Percentiles rank a stretch among this genome's conserved stretches.
phyloP scores from a whole-genome alignment of 2,329 filamentous ascomycete genomes.

The Thelonectria rubi region DNA sequence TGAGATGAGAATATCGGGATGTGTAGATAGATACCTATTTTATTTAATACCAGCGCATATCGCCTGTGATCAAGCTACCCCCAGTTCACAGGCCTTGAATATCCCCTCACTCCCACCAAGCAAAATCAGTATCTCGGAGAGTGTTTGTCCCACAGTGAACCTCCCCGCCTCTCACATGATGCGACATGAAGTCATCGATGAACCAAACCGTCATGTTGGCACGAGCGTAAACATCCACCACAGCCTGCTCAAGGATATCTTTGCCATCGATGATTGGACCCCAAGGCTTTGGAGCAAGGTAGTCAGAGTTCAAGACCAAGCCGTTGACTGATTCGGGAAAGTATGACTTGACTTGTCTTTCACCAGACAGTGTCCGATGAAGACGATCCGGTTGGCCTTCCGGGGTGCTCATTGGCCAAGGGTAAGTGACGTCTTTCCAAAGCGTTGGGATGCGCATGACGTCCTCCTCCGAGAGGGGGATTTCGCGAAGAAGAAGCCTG shows the following conservation, averaged over 20 bases:
- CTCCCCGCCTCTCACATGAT: constrained; percentile 36
- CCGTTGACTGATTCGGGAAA: constrained; percentile 30
- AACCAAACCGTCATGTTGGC: constrained; percentile 27
- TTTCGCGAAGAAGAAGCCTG: constrained; percentile 33
- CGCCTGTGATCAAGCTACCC: neutral
- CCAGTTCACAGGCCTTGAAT: neutral
- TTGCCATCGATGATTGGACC: constrained; percentile 38
- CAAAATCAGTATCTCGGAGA: constrained; percentile 23
- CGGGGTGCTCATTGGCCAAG: constrained; percentile 1
- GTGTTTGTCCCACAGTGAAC: constrained; percentile 40
- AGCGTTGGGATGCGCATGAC: constrained; percentile 38
- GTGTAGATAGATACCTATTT: neutral
- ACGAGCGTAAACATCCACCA: constrained; percentile 33
- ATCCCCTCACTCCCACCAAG: constrained; percentile 34
- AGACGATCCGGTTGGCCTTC: neutral
- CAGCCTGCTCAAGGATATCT: constrained; percentile 40
- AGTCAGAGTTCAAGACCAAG: constrained; percentile 29
- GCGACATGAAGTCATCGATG: constrained; percentile 37
- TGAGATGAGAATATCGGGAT: neutral
- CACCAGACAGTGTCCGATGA: neutral
- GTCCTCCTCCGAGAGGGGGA: constrained; percentile 33
- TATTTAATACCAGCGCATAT: neutral
- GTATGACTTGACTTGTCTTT: neutral
- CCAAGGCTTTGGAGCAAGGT: constrained; percentile 40
- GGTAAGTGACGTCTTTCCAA: constrained; percentile 19